Conservation (phyloP, 148 eudicot species). For the Amaranthus hypochondriacus region DNA sequence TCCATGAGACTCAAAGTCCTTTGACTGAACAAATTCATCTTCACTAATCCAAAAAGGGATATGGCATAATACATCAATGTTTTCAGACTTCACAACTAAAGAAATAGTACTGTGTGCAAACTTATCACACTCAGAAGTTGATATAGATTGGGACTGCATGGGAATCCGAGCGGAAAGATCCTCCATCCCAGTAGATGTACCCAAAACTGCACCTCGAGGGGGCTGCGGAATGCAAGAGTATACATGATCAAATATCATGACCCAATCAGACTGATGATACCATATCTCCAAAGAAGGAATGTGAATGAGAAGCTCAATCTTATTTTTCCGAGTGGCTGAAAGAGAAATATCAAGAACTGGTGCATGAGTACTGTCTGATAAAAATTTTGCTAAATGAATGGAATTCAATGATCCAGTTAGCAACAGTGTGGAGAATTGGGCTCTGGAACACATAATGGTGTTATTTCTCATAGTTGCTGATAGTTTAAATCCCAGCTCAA, state of each 20-base stretch:
- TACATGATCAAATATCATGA: conserved; percentile 39
- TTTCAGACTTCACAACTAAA: conserved; percentile 42
- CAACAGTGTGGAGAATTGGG: conserved; percentile 44
- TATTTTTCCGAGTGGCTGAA: conserved; percentile 34
- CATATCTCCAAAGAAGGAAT: conserved; percentile 70
- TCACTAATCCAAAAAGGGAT: conserved; percentile 52
- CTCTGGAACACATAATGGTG: conserved; percentile 30
- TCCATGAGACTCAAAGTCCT: conserved; percentile 28
- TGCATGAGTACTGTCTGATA: conserved; percentile 35
- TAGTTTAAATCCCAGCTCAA: conserved; percentile 47
- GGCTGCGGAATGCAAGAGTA: conserved; percentile 28
- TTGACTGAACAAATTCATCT: conserved; percentile 28
- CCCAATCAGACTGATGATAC: conserved; percentile 74
- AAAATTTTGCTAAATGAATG: conserved; percentile 49
- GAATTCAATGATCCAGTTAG: conserved; percentile 45
- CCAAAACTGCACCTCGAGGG: conserved; percentile 21
- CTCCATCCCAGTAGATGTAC: conserved; percentile 16
- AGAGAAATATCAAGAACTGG: conserved; percentile 47
- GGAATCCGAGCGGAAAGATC: conserved; percentile 29
- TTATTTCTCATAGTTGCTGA: conserved; percentile 52
- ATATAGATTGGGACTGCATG: conserved; percentile 14
- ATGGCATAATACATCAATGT: conserved; percentile 45
- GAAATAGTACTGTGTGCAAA: conserved; percentile 21
- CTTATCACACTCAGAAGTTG: conserved; percentile 29
- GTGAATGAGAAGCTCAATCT: conserved; percentile 36